Evolutionary conservation across 1,284 basidiomycete species (phyloP).

Genomic region (Inonotus hispidus): DNA sequence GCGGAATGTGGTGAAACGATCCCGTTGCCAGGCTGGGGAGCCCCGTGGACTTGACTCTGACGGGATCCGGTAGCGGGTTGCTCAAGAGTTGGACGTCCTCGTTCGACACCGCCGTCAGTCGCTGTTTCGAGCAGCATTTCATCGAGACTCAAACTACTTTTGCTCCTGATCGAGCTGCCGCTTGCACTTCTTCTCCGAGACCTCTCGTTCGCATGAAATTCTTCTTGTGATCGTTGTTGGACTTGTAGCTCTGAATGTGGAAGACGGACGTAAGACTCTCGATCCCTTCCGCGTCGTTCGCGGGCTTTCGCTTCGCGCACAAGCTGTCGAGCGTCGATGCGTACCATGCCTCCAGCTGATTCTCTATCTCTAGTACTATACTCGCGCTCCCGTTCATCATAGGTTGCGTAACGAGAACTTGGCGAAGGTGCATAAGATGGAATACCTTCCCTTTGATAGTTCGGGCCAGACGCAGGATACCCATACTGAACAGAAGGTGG

Average conservation of each 20-base stretch:
- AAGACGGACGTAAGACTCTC: background rate
- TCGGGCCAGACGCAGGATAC: background rate
- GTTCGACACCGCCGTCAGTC: conserved; percentile 25
- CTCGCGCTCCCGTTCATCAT: conserved; percentile 1
- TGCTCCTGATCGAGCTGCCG: conserved; percentile 26
- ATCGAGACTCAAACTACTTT: conserved; percentile 38
- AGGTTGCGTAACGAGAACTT: background rate
- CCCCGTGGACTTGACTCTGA: conserved; percentile 45
- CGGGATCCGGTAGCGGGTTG: conserved; percentile 24
- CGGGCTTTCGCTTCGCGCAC: conserved; percentile 13
- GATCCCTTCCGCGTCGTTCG: conserved; percentile 8
- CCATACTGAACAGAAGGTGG: background rate
- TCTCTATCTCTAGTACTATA: background rate
- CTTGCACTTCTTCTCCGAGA: conserved; percentile 7
- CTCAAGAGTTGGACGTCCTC: background rate
- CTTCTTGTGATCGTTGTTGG: background rate
- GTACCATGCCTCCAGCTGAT: background rate
- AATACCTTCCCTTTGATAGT: background rate
- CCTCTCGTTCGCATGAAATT: background rate
- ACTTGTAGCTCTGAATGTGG: background rate
- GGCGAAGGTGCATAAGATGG: background rate
- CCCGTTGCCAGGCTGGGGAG: conserved; percentile 56
- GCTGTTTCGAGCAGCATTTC: conserved; percentile 59
- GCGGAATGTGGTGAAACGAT: conserved; percentile 22
- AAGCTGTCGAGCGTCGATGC: conserved; percentile 9